Base-by-base conservation (phyloP, 2,329 filamentous ascomycete genomes). In the Pyricularia pennisetigena region DNA sequence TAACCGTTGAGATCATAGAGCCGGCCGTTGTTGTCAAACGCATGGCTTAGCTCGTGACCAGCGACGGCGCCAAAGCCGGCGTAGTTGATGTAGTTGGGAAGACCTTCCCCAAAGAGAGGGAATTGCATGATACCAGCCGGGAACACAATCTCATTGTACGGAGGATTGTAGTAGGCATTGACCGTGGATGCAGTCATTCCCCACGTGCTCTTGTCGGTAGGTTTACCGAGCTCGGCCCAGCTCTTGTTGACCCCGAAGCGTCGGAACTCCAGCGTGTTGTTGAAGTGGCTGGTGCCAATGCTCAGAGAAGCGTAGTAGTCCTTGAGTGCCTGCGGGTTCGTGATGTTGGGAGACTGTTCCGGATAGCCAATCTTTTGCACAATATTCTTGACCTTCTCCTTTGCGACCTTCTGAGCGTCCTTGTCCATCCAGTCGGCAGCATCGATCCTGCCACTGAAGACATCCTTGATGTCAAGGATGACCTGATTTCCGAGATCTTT, bases 71-170 rank as follows among this genome's bases (percentile, higher is more conserved):
- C 89, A 74, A 91, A 89, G 0, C 85, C 86, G n/a, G 88, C 89
- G 74, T 90, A 92, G 10, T 84, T 84, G 54, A 91, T 77, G 72
- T 91, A 92, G 28, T 84, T 78, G 0, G 89, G 89, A 0, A 89
- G 81, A 5, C 83, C 78, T 12, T 85, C 82, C 69, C 89, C 85
- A 73, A 91, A 91, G 1, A 88, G 79, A 0, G 89, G 88, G 3
- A 85, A 84, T 74, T 91, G 89, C 84, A 90, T 87, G 68, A 91
- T 89, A 0, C 87, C 89, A 0, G 88, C 88, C 0, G 87, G 87
- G 74, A 92, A 89, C 3, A 88, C 85, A 64, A 91, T 90, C 72
- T 88, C 85, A 72, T 91, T 91, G n/a, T 83, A 83, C 0, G 83
- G 81, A 30, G 83, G 84, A 71, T 86, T 85, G 75, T 90, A 89